phyloP scores from a whole-genome alignment of 1,284 basidiomycete species.

The Sanghuangporus sanghuang region DNA sequence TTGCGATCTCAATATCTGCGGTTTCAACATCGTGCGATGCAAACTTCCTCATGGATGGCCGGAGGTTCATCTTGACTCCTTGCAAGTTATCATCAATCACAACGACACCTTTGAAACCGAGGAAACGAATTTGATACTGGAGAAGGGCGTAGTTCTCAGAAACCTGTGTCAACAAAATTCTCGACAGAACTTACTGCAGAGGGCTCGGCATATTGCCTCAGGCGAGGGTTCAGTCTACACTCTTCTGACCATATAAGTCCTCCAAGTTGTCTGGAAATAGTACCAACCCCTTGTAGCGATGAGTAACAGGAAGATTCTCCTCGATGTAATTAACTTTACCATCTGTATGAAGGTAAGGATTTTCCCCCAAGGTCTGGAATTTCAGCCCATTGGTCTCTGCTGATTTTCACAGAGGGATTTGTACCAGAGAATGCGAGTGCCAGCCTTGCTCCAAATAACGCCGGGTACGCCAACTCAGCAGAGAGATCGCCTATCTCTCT shows the following conservation, averaged over 20 bases:
- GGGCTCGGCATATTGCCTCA: conserved; percentile 38
- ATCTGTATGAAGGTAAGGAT: conserved; percentile 58
- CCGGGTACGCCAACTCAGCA: conserved; percentile 52
- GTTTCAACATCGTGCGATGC: conserved; percentile 37
- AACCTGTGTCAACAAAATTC: neutral
- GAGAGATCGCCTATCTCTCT: conserved; percentile 60
- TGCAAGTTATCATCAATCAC: conserved; percentile 53
- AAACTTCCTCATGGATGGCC: conserved; percentile 76
- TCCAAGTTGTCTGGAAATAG: conserved; percentile 57
- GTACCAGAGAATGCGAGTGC: conserved; percentile 82
- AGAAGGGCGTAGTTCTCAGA: neutral
- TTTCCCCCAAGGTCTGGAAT: conserved; percentile 45
- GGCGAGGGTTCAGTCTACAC: conserved; percentile 37
- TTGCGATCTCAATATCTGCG: conserved; percentile 67
- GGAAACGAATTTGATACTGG: conserved; percentile 71
- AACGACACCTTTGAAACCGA: conserved; percentile 76
- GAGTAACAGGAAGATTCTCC: conserved; percentile 24
- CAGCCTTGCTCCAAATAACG: conserved; percentile 75
- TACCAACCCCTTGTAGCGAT: conserved; percentile 38
- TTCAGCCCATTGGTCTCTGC: conserved; percentile 51
- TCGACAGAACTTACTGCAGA: conserved; percentile 42
- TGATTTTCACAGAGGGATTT: conserved; percentile 59
- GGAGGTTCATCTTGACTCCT: conserved; percentile 52
- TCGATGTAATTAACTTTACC: conserved; percentile 30
- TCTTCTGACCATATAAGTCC: conserved; percentile 53